Evolutionary conservation across 768 basidiomycete genomes (phyloP), one percentile per base, ranked within the genome.

Genomic region (Auricularia sp.): DNA sequence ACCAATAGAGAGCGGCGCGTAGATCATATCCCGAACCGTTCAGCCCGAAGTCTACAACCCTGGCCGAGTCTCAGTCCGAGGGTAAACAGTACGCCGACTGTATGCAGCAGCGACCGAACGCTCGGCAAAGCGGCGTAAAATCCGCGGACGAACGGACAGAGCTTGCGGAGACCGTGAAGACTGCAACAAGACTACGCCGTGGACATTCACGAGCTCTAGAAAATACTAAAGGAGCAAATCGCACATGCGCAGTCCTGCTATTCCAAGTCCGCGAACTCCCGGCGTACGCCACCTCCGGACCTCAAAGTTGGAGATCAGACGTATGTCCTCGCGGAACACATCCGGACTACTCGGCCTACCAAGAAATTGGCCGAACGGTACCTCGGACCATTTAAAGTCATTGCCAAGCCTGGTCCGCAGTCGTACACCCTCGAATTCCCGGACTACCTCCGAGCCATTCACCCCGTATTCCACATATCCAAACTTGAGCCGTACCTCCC

Each of bases 51-150:
- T n/a, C n/a, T n/a, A n/a, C n/a, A n/a, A n/a, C n/a, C n/a, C n/a
- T n/a, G n/a, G n/a, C n/a, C n/a, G n/a, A n/a, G n/a, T n/a, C n/a
- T n/a, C n/a, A n/a, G n/a, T n/a, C n/a, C n/a, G n/a, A n/a, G n/a
- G n/a, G 72, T 14, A 76, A 78, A 64, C 69, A 73, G 39, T 76
- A 77, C 8, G 77, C 76, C 64, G 79, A 80, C 1, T 61, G 69
- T 4, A 67, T 76, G 0, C 64, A 71, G 51, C 69, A 69, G 6
- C 69, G 76, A 5, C 71, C 70, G 0, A 66, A 72, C 6, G 72
- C 56, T 4, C 68, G 65, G 1, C 68, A 64, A 10, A 34, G 53
- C 23, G 62, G 59, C 56, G 1, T 18, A n/a, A 36, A 36, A 4
- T 60, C 56, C 16, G 39, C 18, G 14, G 59, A 21, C 16, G 64